A percentile compares a stretch with the other conserved stretches of the same genome.
phyloP scores from a whole-genome alignment of 257 asterid species.

The Rubia yunnanensis region DNA sequence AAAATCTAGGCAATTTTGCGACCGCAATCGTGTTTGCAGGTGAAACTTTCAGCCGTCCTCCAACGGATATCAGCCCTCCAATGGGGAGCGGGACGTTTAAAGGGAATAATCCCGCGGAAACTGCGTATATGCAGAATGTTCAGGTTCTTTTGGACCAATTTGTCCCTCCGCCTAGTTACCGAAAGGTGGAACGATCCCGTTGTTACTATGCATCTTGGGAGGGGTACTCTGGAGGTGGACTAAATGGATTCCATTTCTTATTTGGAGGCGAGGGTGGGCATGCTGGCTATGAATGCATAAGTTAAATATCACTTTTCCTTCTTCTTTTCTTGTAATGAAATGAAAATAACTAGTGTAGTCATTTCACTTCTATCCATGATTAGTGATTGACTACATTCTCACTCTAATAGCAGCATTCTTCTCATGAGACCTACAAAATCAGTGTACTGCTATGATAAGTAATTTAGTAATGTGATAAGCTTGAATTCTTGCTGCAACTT shows the following conservation, averaged over 20 bases:
- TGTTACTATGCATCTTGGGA: background rate
- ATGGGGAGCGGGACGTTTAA: background rate
- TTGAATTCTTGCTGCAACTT: no score
- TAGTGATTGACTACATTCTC: no score
- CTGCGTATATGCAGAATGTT: background rate
- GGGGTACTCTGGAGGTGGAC: background rate
- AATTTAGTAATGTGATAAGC: no score
- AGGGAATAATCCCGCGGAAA: background rate
- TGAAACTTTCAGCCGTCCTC: background rate
- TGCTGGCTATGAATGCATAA: no score
- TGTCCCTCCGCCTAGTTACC: background rate
- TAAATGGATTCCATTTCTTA: background rate
- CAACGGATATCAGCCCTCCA: background rate
- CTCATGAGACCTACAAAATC: no score
- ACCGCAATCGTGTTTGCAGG: background rate
- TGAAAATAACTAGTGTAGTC: no score
- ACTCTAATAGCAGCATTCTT: no score
- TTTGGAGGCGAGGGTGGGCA: background rate
- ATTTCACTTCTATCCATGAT: no score
- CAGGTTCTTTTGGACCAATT: background rate
- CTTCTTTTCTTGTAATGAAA: no score
- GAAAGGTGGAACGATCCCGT: background rate
- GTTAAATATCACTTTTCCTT: no score
- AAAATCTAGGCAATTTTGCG: background rate
- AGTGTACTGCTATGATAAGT: no score